Conservation (phyloP, 495 filamentous ascomycete genomes). For the Sordaria brevicollis region DNA sequence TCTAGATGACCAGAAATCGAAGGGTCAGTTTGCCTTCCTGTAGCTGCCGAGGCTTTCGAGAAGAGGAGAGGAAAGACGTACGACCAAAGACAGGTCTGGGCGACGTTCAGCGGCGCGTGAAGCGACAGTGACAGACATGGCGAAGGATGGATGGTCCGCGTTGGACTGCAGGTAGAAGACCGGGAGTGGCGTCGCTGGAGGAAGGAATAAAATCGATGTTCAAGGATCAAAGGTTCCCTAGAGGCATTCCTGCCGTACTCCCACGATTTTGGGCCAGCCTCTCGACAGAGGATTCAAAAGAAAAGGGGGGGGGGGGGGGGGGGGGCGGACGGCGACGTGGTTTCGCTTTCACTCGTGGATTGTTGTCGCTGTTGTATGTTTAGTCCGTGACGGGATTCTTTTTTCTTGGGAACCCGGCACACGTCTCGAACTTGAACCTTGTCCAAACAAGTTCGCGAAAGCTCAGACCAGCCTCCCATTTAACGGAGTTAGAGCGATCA, state of each 20-base stretch:
- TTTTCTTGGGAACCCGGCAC: background rate
- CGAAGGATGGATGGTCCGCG: constrained; percentile 1
- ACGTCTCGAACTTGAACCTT: background rate
- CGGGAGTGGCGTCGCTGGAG: background rate
- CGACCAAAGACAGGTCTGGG: constrained; percentile 67
- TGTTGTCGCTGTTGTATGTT: background rate
- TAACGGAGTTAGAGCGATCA: background rate
- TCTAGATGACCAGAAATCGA: constrained; percentile 28
- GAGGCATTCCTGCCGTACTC: constrained; percentile 20
- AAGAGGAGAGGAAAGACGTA: constrained; percentile 33
- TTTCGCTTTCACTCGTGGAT: background rate
- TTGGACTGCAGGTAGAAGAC: background rate
- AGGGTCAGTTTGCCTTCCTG: background rate
- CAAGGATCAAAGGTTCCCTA: background rate
- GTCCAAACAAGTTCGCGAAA: background rate
- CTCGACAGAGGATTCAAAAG: constrained; percentile 7
- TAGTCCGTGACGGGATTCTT: background rate
- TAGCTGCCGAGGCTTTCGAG: background rate
- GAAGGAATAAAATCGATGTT: background rate
- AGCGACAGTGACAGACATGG: constrained; percentile 24
- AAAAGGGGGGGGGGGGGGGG: too few relatives aligned
- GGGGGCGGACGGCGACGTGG: background rate
- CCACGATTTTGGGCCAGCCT: constrained; percentile 8
- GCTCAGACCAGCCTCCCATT: background rate
- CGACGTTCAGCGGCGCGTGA: constrained; percentile 21